Percentiles rank a stretch among this genome's conserved stretches.
Conservation (phyloP, 1,139 yeast species). For the Candida glucosophila region DNA sequence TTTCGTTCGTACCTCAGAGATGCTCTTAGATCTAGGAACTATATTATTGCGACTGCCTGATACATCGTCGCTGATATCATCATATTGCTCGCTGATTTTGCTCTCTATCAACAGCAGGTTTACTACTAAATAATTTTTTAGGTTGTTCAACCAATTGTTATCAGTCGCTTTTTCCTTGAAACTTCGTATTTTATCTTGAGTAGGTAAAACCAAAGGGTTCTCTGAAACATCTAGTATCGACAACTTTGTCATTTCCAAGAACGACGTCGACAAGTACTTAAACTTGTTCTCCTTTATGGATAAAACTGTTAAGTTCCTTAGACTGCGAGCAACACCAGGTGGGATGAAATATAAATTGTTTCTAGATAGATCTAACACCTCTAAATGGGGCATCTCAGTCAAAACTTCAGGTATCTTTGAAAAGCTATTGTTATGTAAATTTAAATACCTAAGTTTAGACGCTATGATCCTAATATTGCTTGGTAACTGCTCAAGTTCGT, state of each 20-base stretch:
- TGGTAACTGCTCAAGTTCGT: slow-evolving; percentile 42
- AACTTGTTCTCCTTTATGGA: slow-evolving; percentile 58
- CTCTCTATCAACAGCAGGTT: slow-evolving; percentile 19
- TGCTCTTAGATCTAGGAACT: slow-evolving; percentile 40
- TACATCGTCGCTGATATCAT: slow-evolving; percentile 5
- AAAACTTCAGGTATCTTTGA: slow-evolving; percentile 42
- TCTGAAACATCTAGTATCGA: slow-evolving; percentile 62
- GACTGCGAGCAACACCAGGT: slow-evolving; percentile 27
- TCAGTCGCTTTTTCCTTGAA: slow-evolving; percentile 33
- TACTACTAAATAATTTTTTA: slow-evolving; percentile 33
- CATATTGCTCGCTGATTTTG: slow-evolving; percentile 13
- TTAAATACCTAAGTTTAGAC: slow-evolving; percentile 48
- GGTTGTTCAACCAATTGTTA: slow-evolving; percentile 47
- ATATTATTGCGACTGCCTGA: slow-evolving; percentile 5
- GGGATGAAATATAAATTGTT: slow-evolving; percentile 39
- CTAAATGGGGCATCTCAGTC: slow-evolving; percentile 38
- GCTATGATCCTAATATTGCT: slow-evolving; percentile 35
- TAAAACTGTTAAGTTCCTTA: slow-evolving; percentile 45
- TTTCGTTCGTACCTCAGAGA: slow-evolving; percentile 49
- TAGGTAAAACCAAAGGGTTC: slow-evolving; percentile 54
- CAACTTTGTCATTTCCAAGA: slow-evolving; percentile 45
- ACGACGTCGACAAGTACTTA: slow-evolving; percentile 46
- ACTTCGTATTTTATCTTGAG: slow-evolving; percentile 25
- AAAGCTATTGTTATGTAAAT: slow-evolving; percentile 55
- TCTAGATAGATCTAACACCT: slow-evolving; percentile 60